Conservation (phyloP, 2,329 filamentous ascomycete genomes). For the Beauveria rudraprayagi region DNA sequence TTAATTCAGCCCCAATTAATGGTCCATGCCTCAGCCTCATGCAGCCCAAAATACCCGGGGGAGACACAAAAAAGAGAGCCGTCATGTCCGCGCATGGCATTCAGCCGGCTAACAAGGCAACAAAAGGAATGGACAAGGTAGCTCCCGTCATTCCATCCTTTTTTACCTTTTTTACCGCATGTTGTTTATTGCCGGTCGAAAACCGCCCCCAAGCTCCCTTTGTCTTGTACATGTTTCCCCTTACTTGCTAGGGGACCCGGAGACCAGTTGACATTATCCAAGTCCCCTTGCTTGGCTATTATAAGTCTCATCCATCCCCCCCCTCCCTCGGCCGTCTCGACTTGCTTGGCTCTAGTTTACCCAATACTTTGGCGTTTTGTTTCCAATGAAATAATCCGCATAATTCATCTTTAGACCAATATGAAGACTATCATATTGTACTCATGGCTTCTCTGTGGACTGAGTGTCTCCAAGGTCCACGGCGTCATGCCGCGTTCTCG, state of each 20-base stretch:
- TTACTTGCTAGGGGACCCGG: neutral
- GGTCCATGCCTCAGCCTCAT: slow-evolving; percentile 3
- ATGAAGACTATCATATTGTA: neutral
- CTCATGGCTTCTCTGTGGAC: neutral
- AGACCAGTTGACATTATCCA: neutral
- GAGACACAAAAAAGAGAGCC: neutral
- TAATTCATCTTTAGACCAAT: neutral
- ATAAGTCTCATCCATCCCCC: neutral
- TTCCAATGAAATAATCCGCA: no score
- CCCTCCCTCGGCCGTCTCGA: neutral
- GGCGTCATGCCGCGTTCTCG: neutral
- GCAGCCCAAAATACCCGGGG: neutral
- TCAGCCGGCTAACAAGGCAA: neutral
- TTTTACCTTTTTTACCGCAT: neutral
- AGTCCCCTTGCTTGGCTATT: neutral
- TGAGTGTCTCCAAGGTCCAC: neutral
- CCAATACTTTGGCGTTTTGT: no score
- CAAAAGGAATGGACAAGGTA: neutral
- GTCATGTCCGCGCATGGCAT: neutral
- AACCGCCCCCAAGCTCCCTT: neutral
- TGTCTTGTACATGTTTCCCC: neutral
- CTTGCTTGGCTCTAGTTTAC: neutral
- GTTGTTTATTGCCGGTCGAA: neutral
- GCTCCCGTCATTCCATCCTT: neutral
- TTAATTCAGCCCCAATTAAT: neutral